Evolutionary conservation across 2,329 filamentous ascomycete genomes (phyloP), one percentile per base, ranked within the genome.

Genomic region (Fusarium euwallaceae): DNA sequence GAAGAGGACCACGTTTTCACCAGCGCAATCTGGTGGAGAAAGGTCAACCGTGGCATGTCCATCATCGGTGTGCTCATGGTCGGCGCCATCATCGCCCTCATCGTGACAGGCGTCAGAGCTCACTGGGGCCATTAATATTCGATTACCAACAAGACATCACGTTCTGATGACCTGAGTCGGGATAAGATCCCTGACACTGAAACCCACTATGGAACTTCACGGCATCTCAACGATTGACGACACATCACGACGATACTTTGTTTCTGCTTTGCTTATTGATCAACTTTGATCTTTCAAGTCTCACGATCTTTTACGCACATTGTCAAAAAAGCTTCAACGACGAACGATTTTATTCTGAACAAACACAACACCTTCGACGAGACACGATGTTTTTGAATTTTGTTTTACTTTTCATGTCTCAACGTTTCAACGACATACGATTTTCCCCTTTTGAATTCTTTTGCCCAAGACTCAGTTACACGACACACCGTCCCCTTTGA

Each of bases 11-110:
- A 83, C 14, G 84, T 85, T 45, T 88, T 86, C 73, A 85, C 86
- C 74, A 90, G 87, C 64, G 88, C 88, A 14, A 83, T 85, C 58
- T 91, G 89, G 89, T 91, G 89, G 89, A 85, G 89, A 66, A 87
- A 85, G 59, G 83, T 91, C 53, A 91, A 91, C 77, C 86, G 89
- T 64, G 84, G 85, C 73, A 91, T 91, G 89, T 87, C 88, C 29
- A 75, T 90, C 55, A 79, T 90, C 27, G 89, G 89, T 4, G 78
- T 90, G 6, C 80, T 91, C 56, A 84, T 91, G 36, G 81, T 91
- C 22, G 88, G 86, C 37, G 86, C 88, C 32, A 81, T 89, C 32
- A 79, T 87, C 36, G 86, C 87, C 12, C 84, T 91, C 58, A 84
- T 85, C 20, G 84, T 90, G 24, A 81, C 90, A 17, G 88, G 88